These are phyloP conservation scores for Ustilago sp. DNA, from an alignment of 1,284 basidiomycete genomes.

Conservation along the genomic window DNA sequence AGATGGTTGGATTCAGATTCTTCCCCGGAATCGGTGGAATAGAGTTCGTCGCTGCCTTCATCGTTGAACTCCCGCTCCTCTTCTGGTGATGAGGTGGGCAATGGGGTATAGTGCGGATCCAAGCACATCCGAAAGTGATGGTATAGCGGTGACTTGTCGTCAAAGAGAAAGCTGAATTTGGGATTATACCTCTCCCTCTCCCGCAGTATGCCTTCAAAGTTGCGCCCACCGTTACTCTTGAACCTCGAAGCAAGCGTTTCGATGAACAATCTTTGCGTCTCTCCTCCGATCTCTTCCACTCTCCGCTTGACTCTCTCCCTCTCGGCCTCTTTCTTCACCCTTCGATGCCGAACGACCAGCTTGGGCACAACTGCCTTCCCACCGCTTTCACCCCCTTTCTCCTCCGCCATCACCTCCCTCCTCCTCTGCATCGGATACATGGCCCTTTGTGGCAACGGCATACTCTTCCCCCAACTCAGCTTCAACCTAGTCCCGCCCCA, in stretches of 20 bases:
- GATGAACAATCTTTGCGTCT: conserved; percentile 76
- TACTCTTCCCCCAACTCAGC: conserved; percentile 95
- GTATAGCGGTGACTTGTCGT: conserved; percentile 70
- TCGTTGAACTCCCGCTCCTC: conserved; percentile 17
- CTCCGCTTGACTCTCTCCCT: neutral
- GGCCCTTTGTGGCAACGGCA: conserved; percentile 77
- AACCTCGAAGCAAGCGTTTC: conserved; percentile 85
- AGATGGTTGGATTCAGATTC: conserved; percentile 85
- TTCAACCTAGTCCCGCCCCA: conserved; percentile 88
- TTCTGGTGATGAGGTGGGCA: neutral
- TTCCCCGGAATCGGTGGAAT: conserved; percentile 94
- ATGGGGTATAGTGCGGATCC: conserved; percentile 75
- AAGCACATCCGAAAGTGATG: conserved; percentile 83
- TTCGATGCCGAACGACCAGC: conserved; percentile 30
- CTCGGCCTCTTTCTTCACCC: neutral
- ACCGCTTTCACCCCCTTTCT: neutral
- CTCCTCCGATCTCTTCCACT: conserved; percentile 5
- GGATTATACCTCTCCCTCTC: conserved; percentile 83
- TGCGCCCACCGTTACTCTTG: conserved; percentile 82
- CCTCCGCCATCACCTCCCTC: neutral
- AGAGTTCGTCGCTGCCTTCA: conserved; percentile 72
- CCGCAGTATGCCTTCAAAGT: conserved; percentile 80
- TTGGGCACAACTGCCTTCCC: conserved; percentile 14
- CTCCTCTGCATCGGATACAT: conserved; percentile 27
- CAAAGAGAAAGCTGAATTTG: conserved; percentile 83